Evolutionary conservation across 2,329 filamentous ascomycete species (phyloP), one percentile per base, ranked within the genome.

Genomic region (Cercospora sesami): DNA sequence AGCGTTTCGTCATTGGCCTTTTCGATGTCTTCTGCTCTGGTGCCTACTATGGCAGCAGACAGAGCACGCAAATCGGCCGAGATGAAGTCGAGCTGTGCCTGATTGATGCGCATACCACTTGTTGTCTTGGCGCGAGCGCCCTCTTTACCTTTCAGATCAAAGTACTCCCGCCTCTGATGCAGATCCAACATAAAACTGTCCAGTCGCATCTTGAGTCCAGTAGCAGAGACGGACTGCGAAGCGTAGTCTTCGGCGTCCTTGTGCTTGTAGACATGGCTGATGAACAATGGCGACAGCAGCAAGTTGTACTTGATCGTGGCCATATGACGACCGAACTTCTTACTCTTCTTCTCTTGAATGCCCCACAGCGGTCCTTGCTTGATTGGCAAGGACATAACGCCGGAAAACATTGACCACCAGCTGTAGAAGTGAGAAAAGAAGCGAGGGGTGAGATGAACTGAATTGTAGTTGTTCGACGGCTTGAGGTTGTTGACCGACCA

Each of bases 251-350:
- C 94, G 0, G 89, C 89, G 76, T 99, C 95, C 78, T 97, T 97
- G 82, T 99, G 95, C 79, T 97, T 98, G 83, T 99, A 99, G 33
- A 99, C 93, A 75, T 99, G 95, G 73, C 94, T 96, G 71, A 99
- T 87, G 79, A 96, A 99, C 2, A 99, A 82, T 0, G 95, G 95
- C 2, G 95, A 96, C 16, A 99, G 84, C 3, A 98, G 85, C 23
- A 99, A 82, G 70, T 94, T 97, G 82, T 98, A 98, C 83, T 99
- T 99, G 83, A 99, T 94, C 8, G 96, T 99, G n/a, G 93, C 94
- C 69, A 99, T 83, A 80, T 99, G 96, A 60, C 95, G 88, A 14
- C 94, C 94, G 78, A 99, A 99, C 78, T 99, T 99, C 82, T 99
- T 99, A 84, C 93, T 97, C 57, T 93, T 95, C 83, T 97, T 97